Evolutionary conservation across 2,329 filamentous ascomycete species (phyloP).

Genomic region (Talaromyces verruculosus): DNA sequence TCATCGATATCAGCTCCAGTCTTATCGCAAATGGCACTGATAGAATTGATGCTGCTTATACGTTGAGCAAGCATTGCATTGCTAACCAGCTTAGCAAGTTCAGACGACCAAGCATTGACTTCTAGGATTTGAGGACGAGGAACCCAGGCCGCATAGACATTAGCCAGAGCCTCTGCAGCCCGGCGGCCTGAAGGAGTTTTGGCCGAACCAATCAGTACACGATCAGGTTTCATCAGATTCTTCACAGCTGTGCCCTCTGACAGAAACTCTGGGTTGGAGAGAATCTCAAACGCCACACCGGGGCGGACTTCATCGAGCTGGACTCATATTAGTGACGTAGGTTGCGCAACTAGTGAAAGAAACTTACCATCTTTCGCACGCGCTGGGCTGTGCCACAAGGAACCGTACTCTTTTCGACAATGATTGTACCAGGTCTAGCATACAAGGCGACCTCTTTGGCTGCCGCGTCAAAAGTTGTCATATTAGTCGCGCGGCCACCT

Average conservation of each 20-base stretch:
- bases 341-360: slow-evolving; percentile 11
- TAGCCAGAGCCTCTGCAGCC: slow-evolving; percentile 64
- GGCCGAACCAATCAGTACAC: slow-evolving; percentile 71
- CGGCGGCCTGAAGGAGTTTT: slow-evolving; percentile 59
- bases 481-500: slow-evolving; percentile 69
- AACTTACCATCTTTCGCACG: slow-evolving; percentile 64
- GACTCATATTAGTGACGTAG: background rate
- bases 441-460: slow-evolving; percentile 66
- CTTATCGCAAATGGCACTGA: slow-evolving; percentile 76
- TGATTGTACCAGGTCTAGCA: slow-evolving; percentile 66
- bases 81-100: slow-evolving; percentile 74
- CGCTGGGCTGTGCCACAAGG: slow-evolving; percentile 72
- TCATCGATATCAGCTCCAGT: slow-evolving; percentile 75
- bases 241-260: slow-evolving; percentile 73
- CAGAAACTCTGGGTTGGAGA: slow-evolving; percentile 80
- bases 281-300: slow-evolving; percentile 67
- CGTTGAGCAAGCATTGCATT: slow-evolving; percentile 80
- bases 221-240: slow-evolving; percentile 69
- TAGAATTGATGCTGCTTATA: slow-evolving; percentile 77
- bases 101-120: slow-evolving; percentile 74
- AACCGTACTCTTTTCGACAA: slow-evolving; percentile 81
- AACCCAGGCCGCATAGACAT: slow-evolving; percentile 71
- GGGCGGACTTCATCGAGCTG: slow-evolving; percentile 50
- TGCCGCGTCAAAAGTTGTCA: slow-evolving; percentile 70
- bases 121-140: slow-evolving; percentile 65